phyloP scores from a whole-genome alignment of 805 yeast genomes.

The Wickerhamomyces chaumierensis region DNA sequence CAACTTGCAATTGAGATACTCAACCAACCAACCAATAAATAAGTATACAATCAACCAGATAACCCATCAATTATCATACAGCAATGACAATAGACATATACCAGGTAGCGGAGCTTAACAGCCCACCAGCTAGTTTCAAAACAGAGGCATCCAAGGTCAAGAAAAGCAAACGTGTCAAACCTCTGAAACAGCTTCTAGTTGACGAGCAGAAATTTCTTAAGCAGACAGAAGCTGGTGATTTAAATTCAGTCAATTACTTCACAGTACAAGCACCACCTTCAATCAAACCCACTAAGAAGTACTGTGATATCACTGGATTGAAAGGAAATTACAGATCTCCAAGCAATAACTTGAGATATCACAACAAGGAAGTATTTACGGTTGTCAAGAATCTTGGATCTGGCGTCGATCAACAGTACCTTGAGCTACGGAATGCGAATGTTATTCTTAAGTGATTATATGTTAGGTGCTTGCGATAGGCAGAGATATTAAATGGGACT shows the following conservation, averaged over 20 bases:
- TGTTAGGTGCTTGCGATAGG: too few relatives aligned
- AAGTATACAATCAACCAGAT: too few relatives aligned
- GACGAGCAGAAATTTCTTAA: slow-evolving; percentile 70
- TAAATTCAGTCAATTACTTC: slow-evolving; percentile 54
- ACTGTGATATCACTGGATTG: slow-evolving; percentile 91
- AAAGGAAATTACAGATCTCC: slow-evolving; percentile 70
- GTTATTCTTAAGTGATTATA: slow-evolving; percentile 50
- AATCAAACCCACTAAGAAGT: slow-evolving; percentile 64
- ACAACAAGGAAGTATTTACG: slow-evolving; percentile 75
- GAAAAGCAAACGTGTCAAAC: slow-evolving; percentile 53
- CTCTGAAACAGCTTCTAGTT: slow-evolving; percentile 56
- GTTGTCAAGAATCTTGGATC: slow-evolving; percentile 71
- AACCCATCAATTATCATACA: too few relatives aligned
- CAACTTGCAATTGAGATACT: too few relatives aligned
- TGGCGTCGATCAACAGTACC: slow-evolving; percentile 87
- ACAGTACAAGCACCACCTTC: slow-evolving; percentile 82
- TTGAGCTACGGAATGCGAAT: slow-evolving; percentile 80
- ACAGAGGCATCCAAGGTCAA: slow-evolving; percentile 30
- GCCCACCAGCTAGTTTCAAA: slow-evolving; percentile 43
- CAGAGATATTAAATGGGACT: too few relatives aligned
- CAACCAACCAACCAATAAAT: too few relatives aligned
- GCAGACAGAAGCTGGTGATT: slow-evolving; percentile 18
- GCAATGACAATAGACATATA: slow-evolving; percentile 5
- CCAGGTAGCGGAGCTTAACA: slow-evolving; percentile 7
- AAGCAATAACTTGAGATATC: slow-evolving; percentile 61